Percentiles rank a stretch among this genome's conserved stretches.
These are phyloP conservation scores for Microthlaspi erraticum DNA, from an alignment of 345 rosid species.

Conservation along the genomic window DNA sequence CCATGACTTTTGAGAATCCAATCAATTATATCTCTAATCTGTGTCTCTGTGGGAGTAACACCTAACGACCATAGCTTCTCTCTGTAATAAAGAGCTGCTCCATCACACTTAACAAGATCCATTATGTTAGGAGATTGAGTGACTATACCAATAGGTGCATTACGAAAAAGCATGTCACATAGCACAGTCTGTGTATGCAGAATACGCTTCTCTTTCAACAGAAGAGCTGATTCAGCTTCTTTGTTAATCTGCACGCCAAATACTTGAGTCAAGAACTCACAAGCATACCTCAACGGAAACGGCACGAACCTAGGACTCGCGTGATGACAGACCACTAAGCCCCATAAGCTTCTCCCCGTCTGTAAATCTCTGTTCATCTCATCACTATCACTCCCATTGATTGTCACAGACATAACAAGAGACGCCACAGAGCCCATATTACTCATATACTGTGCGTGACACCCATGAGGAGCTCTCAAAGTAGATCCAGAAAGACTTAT, in stretches of 20 bases:
- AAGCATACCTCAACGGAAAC: slow-evolving; percentile 82
- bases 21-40: slow-evolving; percentile 63
- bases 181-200: slow-evolving; percentile 73
- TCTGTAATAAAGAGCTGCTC: slow-evolving; percentile 74
- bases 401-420: slow-evolving; percentile 84
- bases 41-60: slow-evolving; percentile 71
- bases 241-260: slow-evolving; percentile 78
- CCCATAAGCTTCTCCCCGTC: slow-evolving; percentile 73
- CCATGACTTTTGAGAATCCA: slow-evolving; percentile 74
- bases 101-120: slow-evolving; percentile 90
- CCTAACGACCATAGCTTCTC: slow-evolving; percentile 74
- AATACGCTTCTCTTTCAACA: slow-evolving; percentile 73
- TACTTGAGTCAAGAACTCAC: slow-evolving; percentile 82
- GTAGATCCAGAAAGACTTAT: slow-evolving; percentile 79
- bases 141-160: slow-evolving; percentile 76
- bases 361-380: slow-evolving; percentile 50
- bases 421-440: slow-evolving; percentile 87
- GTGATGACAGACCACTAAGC: slow-evolving; percentile 93
- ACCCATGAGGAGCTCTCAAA: slow-evolving; percentile 85
- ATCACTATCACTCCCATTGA: slow-evolving; percentile 59
- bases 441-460: slow-evolving; percentile 83
- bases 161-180: slow-evolving; percentile 90
- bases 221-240: slow-evolving; percentile 72
- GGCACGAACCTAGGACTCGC: slow-evolving; percentile 73
- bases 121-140: slow-evolving; percentile 80